Evolutionary conservation across 148 eudicot genomes (phyloP).

Genomic region (Dianthus caryophyllus): DNA sequence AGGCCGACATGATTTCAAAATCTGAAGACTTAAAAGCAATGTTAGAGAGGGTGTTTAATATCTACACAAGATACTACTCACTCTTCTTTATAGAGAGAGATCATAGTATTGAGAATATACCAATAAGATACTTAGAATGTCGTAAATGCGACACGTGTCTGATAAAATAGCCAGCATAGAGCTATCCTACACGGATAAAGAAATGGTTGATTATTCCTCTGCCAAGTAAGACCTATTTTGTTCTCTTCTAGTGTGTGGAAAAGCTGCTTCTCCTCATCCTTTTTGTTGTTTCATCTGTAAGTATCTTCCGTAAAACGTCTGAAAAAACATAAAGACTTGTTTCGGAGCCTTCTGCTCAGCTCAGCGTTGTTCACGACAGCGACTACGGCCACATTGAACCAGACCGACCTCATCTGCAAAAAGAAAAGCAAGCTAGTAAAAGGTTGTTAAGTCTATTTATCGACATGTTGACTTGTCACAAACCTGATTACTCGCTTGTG

Average conservation of each 20-base stretch:
- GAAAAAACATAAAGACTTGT: slow-evolving; percentile 15
- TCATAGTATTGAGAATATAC: slow-evolving; percentile 36
- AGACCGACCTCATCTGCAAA: too few species aligned
- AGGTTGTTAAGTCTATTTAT: too few species aligned
- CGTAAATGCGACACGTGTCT: slow-evolving; percentile 49
- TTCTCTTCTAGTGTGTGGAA: slow-evolving; percentile 26
- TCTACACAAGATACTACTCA: neutral
- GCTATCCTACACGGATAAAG: slow-evolving; percentile 61
- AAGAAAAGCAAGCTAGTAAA: too few species aligned
- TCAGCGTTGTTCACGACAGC: too few species aligned
- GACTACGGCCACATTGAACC: too few species aligned
- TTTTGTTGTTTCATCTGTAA: slow-evolving; percentile 14
- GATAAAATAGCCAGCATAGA: slow-evolving; percentile 36
- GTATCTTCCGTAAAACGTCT: slow-evolving; percentile 6
- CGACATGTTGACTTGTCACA: too few species aligned
- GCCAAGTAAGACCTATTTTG: slow-evolving; percentile 31
- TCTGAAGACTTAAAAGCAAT: slow-evolving; percentile 1
- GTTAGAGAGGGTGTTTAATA: neutral
- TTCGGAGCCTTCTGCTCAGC: slow-evolving; percentile 10
- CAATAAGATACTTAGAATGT: slow-evolving; percentile 11
- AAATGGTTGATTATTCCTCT: slow-evolving; percentile 50
- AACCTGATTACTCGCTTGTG: too few species aligned
- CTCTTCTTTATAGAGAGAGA: slow-evolving; percentile 33
- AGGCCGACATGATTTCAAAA: slow-evolving; percentile 71
- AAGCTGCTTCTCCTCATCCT: slow-evolving; percentile 21